Percentiles rank a stretch among this genome's conserved stretches.
Conservation (phyloP, 768 basidiomycete species). For the Rhodosporidiobolus sp. region DNA sequence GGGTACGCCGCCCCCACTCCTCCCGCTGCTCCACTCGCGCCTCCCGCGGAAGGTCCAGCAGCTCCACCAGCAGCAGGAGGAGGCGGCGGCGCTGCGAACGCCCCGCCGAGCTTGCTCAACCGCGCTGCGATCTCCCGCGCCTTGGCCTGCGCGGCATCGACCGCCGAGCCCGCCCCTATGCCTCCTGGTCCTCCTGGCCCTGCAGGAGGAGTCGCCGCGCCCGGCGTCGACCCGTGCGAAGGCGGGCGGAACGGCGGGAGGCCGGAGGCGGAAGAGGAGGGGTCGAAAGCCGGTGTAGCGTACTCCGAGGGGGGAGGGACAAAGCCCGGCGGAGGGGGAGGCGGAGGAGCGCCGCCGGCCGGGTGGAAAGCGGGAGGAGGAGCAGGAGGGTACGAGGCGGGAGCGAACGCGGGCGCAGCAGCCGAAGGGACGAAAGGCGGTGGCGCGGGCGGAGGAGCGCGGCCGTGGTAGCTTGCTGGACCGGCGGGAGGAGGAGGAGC, state of each 20-base stretch:
- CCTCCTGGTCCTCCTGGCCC: background rate
- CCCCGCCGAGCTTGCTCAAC: slow-evolving; percentile 35
- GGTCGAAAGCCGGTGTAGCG: background rate
- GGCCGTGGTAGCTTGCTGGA: background rate
- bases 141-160: slow-evolving; percentile 33
- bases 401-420: background rate
- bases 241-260: background rate
- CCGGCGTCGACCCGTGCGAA: background rate
- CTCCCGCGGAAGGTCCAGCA: background rate
- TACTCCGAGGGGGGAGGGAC: slow-evolving; percentile 13
- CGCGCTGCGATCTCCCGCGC: slow-evolving; percentile 38
- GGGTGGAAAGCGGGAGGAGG: background rate
- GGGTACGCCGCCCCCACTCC: background rate
- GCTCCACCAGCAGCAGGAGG: background rate
- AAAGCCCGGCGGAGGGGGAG: slow-evolving; percentile 26
- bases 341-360: slow-evolving; percentile 1
- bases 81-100: slow-evolving; percentile 9
- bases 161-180: background rate
- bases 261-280: background rate
- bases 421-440: background rate
- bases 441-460: background rate
- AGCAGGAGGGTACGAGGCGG: background rate
- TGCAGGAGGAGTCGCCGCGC: background rate
- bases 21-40: background rate
- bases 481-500: background rate